Evolutionary conservation across 2,329 filamentous ascomycete genomes (phyloP).

Genomic region (Pseudogymnoascus sp.): DNA sequence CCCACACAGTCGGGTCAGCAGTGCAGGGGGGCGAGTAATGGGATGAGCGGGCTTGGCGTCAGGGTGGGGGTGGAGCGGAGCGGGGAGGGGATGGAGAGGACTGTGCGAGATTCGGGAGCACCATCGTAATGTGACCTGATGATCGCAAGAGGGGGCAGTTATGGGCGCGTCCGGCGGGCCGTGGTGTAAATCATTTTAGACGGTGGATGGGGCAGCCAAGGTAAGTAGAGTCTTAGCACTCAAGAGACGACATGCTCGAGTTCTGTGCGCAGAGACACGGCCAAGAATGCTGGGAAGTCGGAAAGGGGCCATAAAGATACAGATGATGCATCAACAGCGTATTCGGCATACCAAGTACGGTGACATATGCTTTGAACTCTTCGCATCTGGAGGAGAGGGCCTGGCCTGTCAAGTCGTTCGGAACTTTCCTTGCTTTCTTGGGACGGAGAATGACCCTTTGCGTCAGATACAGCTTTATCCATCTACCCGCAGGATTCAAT

Average conservation of each 20-base stretch:
- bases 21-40: not conserved
- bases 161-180: slow-evolving; percentile 6
- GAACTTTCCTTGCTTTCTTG: not conserved
- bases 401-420: not conserved
- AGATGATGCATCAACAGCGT: not conserved
- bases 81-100: not conserved
- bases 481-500: not conserved
- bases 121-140: not conserved
- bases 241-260: not conserved
- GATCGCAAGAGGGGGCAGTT: not conserved
- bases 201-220: not conserved
- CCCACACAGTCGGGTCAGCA: slow-evolving; percentile 5
- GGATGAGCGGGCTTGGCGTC: not conserved
- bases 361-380: not conserved
- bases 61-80: slow-evolving; percentile 3
- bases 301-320: not conserved
- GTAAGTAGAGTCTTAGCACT: no score
- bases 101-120: not conserved
- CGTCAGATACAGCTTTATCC: not conserved
- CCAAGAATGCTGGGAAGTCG: not conserved
- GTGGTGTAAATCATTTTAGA: not conserved
- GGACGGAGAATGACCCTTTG: not conserved
- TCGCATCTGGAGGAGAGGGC: not conserved
- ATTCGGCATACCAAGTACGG: not conserved
- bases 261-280: not conserved